phyloP scores from a whole-genome alignment of 2,329 filamentous ascomycete species.

The Colletotrichum kahawae region DNA sequence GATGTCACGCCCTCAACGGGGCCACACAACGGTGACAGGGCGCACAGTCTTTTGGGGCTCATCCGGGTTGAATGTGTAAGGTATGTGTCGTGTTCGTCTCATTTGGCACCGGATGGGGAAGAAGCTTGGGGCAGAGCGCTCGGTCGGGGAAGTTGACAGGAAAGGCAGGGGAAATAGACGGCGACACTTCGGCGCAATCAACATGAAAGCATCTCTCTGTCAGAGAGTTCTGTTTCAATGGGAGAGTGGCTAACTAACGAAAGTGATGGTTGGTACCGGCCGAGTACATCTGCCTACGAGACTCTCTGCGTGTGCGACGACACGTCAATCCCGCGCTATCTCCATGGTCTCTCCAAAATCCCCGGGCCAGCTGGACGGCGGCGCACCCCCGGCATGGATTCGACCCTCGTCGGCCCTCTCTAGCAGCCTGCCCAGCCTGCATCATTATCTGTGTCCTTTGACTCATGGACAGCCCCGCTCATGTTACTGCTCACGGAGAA shows the following conservation, averaged over 20 bases:
- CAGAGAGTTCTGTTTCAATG: neutral
- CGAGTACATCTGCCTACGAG: neutral
- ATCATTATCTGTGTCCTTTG: neutral
- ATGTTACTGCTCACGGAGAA: neutral
- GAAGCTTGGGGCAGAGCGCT: neutral
- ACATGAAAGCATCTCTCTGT: neutral
- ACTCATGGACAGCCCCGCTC: slow-evolving; percentile 9
- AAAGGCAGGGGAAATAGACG: neutral
- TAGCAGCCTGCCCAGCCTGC: neutral
- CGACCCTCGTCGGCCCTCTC: neutral
- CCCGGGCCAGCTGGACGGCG: neutral
- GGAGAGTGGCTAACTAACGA: neutral
- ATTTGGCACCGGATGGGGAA: neutral
- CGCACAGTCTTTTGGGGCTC: neutral
- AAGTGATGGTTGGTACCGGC: neutral
- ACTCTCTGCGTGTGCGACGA: neutral
- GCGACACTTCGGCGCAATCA: neutral
- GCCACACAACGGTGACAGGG: neutral
- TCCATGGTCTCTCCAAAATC: neutral
- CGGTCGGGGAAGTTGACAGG: neutral
- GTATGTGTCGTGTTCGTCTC: neutral
- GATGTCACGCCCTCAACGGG: neutral
- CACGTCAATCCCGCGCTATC: neutral
- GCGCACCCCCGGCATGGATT: neutral
- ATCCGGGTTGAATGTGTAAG: neutral